Base-by-base conservation (phyloP, 2,329 filamentous ascomycete species). In the Dothideomycetidae sp. region DNA sequence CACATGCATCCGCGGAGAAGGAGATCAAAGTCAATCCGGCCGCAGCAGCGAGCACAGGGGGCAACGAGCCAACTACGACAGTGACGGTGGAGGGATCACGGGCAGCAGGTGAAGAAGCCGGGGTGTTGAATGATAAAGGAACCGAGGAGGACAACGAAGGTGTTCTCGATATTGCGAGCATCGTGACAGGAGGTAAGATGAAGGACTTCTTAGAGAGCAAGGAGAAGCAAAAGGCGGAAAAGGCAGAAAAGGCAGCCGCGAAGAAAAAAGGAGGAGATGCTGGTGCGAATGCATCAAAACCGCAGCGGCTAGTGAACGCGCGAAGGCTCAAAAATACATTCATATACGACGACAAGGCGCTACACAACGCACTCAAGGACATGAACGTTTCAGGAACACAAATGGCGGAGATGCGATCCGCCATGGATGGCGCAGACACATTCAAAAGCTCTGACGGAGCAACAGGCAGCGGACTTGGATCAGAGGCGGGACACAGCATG, bases 161-260 rank as follows among this genome's bases (percentile, higher is more conserved):
- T 15, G 80, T 86, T 5, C 64, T 90, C 3, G 81, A 90, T 48
- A 81, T 90, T 32, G 83, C 82, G n/a, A 79, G 71, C 46, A 86
- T 90, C 46, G 81, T 90, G 23, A 80, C 80, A 1, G 80, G 75
- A 48, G 82, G 82, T 19, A 81, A 84, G 55, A 83, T 83, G 48
- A 74, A 75, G 48, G 82, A 90, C 50, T 88, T 85, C 49, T 62
- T 90, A 4, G 82, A 81, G 7, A 39, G 40, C 10, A 45, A 45
- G 30, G 81, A 82, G 59, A 84, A 82, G 55, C 81, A 88, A 52
- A 80, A 76, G 53, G 80, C 86, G 52, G 86, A 82, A 65, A 66
- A 68, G 4, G 75, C 80, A 42, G 78, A 73, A 56, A 60, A 62
- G 1, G 59, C 70, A 41, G 64, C 68, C 14, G 73, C 70, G 34